Evolutionary conservation across 805 yeast genomes (phyloP).

Genomic region (Pichia phayaonensis): DNA sequence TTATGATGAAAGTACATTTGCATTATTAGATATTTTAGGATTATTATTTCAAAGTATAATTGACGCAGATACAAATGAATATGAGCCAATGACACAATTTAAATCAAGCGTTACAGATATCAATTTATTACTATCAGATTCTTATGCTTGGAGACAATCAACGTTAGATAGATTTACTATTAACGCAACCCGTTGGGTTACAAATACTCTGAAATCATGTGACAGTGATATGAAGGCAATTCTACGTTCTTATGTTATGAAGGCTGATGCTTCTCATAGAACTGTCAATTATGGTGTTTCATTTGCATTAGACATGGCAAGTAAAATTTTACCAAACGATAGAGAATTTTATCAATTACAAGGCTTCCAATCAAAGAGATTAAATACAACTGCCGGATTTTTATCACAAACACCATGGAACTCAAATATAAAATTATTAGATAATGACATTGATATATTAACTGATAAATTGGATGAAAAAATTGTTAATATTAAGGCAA

Average conservation of each 20-base stretch:
- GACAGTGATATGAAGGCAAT: conserved; percentile 71
- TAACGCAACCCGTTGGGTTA: conserved; percentile 63
- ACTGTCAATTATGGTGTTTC: conserved; percentile 71
- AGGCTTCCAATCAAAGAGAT: conserved; percentile 25
- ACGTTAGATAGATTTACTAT: conserved; percentile 55
- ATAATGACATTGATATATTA: conserved; percentile 29
- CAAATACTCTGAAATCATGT: conserved; percentile 46
- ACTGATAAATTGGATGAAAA: conserved; percentile 8
- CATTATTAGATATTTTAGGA: conserved; percentile 73
- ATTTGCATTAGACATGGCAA: conserved; percentile 87
- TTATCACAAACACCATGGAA: conserved; percentile 75
- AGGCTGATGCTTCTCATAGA: conserved; percentile 19
- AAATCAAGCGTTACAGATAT: conserved; percentile 37
- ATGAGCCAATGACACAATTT: conserved; percentile 74
- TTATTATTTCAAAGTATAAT: conserved; percentile 70
- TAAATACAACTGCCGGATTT: conserved; percentile 62
- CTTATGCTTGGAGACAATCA: conserved; percentile 63
- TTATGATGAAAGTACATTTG: conserved; percentile 61
- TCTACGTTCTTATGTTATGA: conserved; percentile 66
- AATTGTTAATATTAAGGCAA: conserved; percentile 5
- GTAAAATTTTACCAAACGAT: conserved; percentile 58
- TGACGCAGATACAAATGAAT: conserved; percentile 78
- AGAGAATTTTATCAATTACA: conserved; percentile 48
- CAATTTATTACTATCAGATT: conserved; percentile 58
- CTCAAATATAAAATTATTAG: conserved; percentile 6